Evolutionary conservation across 306 rosid species (phyloP), one percentile per base, ranked within the genome.

Genomic region (Chamaecrista fasciculata): DNA sequence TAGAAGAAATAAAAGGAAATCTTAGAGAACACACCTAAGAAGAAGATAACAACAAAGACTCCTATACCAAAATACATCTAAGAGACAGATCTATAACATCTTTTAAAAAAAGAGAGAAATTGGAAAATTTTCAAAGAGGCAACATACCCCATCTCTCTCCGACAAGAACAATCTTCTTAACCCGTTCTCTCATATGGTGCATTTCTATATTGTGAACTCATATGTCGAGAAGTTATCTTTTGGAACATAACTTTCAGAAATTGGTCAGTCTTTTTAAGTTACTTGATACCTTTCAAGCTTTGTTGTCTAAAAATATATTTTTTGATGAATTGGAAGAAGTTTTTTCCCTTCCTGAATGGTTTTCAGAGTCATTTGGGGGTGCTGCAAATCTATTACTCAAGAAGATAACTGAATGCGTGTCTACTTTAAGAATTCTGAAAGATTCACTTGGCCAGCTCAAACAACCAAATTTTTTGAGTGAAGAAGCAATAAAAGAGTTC

Each of bases 201-300:
- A 37, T 84, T 64, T 67, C 70, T 1, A 52, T 68, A 40, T 68
- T 89, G 5, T 74, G 74, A 53, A 86, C 82, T 0, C 96, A 89
- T 71, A 14, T 89, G 36, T 43, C 84, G 12, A 66, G 34, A 39
- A 61, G 59, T 60, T 69, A 31, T 66, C 25, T 84, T 44, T 34
- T 44, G 28, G 72, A 69, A 23, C 56, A 25, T 8, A 76, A 62
- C 72, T 34, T 44, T 21, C 25, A 12, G 29, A 72, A 62, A 16
- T 59, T 89, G 79, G 29, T 29, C 8, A 26, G 42, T 12, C 78
- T 84, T 12, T 7, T 28, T 20, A 11, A 21, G 31, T 21, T 66
- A 25, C 77, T 88, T 49, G 71, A 82, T 53, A 78, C 80, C 29
- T 80, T 86, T 59, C 62, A 81, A 67, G 28, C 36, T 28, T 15